Evolutionary conservation across 2,329 filamentous ascomycete species (phyloP).

Genomic region (Ceratocystis lukuohia): DNA sequence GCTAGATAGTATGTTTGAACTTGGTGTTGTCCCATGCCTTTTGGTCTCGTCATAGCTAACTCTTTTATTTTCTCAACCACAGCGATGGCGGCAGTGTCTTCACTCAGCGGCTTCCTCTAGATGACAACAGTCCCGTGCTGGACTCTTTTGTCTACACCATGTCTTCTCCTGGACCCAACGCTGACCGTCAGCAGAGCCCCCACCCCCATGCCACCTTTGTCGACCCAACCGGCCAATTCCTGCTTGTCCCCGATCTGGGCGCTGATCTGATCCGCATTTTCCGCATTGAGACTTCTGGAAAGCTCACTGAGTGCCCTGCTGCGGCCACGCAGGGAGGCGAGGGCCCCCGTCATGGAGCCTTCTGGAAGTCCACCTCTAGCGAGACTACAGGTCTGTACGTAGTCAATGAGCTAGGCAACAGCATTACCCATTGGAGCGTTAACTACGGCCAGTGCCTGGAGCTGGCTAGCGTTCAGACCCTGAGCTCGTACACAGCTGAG

Average conservation of each 20-base stretch:
- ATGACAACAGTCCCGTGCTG: constrained; percentile 23
- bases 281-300: constrained; percentile 35
- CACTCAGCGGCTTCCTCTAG: constrained; percentile 32
- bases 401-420: constrained; percentile 38
- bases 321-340: constrained; percentile 33
- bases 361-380: constrained; percentile 27
- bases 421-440: constrained; percentile 37
- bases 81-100: constrained; percentile 33
- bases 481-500: constrained; percentile 35
- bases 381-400: constrained; percentile 25
- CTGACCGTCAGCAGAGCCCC: constrained; percentile 39
- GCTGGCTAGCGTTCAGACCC: constrained; percentile 33
- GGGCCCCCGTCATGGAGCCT: constrained; percentile 41
- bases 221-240: constrained; percentile 36
- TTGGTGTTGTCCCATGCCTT: neutral
- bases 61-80: neutral
- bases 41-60: neutral
- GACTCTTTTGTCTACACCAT: constrained; percentile 32
- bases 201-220: constrained; percentile 41
- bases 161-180: constrained; percentile 30
- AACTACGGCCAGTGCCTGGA: constrained; percentile 36
- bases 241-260: constrained; percentile 41
- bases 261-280: constrained; percentile 42
- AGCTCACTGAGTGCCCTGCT: constrained; percentile 33
- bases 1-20: constrained; percentile 32